Evolutionary conservation across 768 basidiomycete species (phyloP).

Genomic region (Amanita thiersii): DNA sequence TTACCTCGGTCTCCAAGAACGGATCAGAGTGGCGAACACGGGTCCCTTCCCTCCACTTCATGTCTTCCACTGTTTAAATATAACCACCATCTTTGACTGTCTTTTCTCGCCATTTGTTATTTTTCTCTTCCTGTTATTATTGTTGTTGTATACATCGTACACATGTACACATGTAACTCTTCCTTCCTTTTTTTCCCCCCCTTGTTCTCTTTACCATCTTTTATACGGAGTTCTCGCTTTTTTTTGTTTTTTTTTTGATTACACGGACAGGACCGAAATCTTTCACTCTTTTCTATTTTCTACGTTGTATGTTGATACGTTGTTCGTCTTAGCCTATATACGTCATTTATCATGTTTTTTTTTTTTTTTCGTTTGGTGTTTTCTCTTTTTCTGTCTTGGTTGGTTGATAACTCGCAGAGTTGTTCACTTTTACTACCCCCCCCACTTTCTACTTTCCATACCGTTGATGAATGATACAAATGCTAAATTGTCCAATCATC

Average conservation of each 20-base stretch:
- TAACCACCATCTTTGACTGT: background rate
- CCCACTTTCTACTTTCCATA: no score
- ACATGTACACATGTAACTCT: no score
- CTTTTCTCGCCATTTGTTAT: slow-evolving; percentile 1
- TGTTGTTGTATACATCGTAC: slow-evolving; percentile 1
- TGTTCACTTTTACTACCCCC: no score
- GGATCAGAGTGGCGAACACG: background rate
- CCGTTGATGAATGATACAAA: no score
- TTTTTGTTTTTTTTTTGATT: background rate
- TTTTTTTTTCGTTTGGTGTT: background rate
- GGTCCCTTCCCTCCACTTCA: background rate
- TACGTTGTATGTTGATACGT: background rate
- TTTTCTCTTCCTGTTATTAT: slow-evolving; percentile 4
- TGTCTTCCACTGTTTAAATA: slow-evolving; percentile 3
- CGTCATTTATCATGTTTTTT: background rate
- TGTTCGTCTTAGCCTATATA: background rate
- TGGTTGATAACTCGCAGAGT: no score
- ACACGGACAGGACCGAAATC: no score
- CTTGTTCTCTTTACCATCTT: background rate
- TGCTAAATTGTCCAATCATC: no score
- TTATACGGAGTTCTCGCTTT: background rate
- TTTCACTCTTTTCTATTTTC: background rate
- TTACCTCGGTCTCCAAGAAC: background rate
- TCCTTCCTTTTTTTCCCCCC: slow-evolving; percentile 2
- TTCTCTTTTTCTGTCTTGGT: background rate